These are phyloP conservation scores for Magnolia sinica DNA, from an alignment of 164 flowering plant species.

Conservation along the genomic window DNA sequence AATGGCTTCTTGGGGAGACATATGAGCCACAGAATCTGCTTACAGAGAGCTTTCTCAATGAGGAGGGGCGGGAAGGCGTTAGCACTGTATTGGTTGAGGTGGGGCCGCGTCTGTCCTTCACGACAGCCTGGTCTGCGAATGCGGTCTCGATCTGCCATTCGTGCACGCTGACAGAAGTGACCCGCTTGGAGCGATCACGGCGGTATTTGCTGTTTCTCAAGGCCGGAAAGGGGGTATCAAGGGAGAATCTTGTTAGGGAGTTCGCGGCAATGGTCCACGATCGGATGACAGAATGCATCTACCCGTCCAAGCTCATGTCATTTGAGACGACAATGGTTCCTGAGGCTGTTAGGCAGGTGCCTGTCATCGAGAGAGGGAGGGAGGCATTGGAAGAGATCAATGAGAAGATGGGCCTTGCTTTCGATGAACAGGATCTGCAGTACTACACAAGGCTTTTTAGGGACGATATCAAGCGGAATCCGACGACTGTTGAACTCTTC, in stretches of 20 bases:
- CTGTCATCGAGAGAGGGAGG: conserved; percentile 79
- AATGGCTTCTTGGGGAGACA: conserved; percentile 75
- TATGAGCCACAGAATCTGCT: conserved; percentile 81
- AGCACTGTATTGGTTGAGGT: conserved; percentile 62
- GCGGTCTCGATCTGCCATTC: conserved; percentile 86
- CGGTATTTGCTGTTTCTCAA: conserved; percentile 59
- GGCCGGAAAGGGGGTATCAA: conserved; percentile 30
- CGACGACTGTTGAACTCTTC: conserved; percentile 88
- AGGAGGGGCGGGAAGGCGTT: conserved; percentile 33
- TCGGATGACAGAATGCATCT: conserved; percentile 90
- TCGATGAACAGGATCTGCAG: conserved; percentile 89
- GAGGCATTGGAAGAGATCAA: conserved; percentile 87
- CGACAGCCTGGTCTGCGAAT: conserved; percentile 96
- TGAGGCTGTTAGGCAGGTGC: conserved; percentile 63
- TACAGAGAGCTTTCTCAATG: conserved; percentile 57
- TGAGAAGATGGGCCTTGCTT: conserved; percentile 83
- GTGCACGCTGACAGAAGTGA: conserved; percentile 74
- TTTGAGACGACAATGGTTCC: conserved; percentile 65
- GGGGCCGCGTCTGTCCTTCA: conserved; percentile 86
- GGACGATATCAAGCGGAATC: conserved; percentile 82
- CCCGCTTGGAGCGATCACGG: conserved; percentile 81
- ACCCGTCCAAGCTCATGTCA: conserved; percentile 53
- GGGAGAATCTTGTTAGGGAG: conserved; percentile 48
- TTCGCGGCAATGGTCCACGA: conserved; percentile 87
- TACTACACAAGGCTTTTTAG: conserved; percentile 76